A percentile compares a stretch with the other conserved stretches of the same genome.
Conservation (phyloP, 805 yeast species). For the Hanseniaspora lachancei region DNA sequence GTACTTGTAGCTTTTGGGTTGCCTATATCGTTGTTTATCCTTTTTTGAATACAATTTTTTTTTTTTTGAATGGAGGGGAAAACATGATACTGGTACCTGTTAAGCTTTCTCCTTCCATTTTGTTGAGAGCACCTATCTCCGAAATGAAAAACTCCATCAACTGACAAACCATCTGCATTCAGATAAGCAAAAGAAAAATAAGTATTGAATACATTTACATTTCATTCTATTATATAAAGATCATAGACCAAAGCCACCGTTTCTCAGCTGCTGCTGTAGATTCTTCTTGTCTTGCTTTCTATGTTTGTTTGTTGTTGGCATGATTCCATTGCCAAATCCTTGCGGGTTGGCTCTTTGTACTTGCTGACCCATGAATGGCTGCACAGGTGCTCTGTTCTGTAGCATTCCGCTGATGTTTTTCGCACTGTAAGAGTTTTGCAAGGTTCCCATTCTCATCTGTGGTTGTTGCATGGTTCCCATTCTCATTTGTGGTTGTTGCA, state of each 20-base stretch:
- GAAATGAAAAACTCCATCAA: no score
- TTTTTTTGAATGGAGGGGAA: no score
- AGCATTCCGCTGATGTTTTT: not conserved
- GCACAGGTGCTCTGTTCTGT: not conserved
- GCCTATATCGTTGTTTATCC: no score
- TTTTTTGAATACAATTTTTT: no score
- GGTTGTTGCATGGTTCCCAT: not conserved
- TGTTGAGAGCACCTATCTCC: no score
- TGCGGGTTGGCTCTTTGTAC: not conserved
- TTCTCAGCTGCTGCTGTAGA: constrained; percentile 11
- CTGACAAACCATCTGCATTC: no score
- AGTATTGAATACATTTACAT: not conserved
- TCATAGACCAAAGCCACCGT: constrained; percentile 13
- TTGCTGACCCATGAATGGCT: constrained; percentile 4
- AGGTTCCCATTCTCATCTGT: not conserved
- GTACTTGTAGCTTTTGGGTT: no score
- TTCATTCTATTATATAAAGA: constrained; percentile 13
- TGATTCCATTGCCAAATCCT: not conserved
- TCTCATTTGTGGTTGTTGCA: not conserved
- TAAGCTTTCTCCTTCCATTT: no score
- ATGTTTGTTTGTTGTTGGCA: constrained; percentile 8
- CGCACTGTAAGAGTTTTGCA: not conserved
- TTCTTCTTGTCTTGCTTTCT: constrained; percentile 9
- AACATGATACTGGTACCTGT: no score
- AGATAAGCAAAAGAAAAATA: not conserved